Evolutionary conservation across 208 protist species (phyloP).

Genomic region (Vickermania spadyakhi): DNA sequence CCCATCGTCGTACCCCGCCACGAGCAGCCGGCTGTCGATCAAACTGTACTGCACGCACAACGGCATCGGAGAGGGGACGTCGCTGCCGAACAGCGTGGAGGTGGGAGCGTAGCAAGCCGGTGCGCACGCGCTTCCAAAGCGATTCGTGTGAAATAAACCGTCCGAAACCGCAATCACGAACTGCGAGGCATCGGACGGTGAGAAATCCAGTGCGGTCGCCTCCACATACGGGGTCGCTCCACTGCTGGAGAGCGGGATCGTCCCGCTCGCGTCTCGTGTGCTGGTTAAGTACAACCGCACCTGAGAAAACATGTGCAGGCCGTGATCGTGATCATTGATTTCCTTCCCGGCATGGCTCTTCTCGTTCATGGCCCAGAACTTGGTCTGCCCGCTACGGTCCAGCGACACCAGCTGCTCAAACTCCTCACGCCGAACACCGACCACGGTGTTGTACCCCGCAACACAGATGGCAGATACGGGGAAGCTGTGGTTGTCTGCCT

Average conservation of each 20-base stretch:
- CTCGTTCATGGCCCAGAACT: conserved; percentile 69
- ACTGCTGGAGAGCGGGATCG: conserved; percentile 6
- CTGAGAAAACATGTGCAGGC: conserved; percentile 39
- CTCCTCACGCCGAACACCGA: conserved; percentile 36
- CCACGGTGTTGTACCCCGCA: conserved; percentile 48
- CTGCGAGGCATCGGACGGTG: conserved; percentile 46
- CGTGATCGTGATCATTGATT: conserved; percentile 52
- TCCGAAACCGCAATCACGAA: conserved; percentile 49
- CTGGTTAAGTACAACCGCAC: conserved; percentile 36
- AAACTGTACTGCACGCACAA: conserved; percentile 49
- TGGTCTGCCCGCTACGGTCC: conserved; percentile 30
- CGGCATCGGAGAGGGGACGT: conserved; percentile 24
- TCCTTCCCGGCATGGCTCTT: conserved; percentile 18
- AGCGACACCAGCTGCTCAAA: conserved; percentile 67
- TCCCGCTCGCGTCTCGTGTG: conserved; percentile 13
- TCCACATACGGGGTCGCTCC: background rate
- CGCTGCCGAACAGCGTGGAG: conserved; percentile 17
- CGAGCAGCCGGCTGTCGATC: conserved; percentile 51
- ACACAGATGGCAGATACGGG: conserved; percentile 42
- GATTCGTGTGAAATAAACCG: conserved; percentile 48
- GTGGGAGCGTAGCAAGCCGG: conserved; percentile 52
- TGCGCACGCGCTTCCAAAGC: conserved; percentile 54
- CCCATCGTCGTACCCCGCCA: conserved; percentile 76
- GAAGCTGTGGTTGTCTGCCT: conserved; percentile 46
- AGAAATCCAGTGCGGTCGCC: conserved; percentile 43